Evolutionary conservation across 2,329 filamentous ascomycete species (phyloP).

Genomic region (Volutella citrinella): DNA sequence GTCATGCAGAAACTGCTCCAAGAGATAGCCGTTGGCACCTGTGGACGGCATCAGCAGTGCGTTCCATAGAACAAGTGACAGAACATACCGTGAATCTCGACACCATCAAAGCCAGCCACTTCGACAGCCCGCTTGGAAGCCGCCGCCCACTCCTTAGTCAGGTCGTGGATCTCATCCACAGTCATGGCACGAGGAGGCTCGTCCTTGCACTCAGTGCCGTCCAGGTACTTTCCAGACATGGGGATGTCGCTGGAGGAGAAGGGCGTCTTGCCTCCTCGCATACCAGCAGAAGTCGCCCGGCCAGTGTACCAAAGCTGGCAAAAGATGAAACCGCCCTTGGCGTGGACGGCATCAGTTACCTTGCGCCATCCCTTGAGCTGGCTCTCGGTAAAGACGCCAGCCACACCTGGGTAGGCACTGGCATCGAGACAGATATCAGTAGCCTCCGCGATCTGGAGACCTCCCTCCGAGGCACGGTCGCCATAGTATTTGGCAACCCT

Average conservation of each 20-base stretch:
- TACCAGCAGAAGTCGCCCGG: conserved; percentile 41
- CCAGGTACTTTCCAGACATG: conserved; percentile 48
- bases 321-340: conserved; percentile 44
- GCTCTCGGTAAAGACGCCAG: conserved; percentile 27
- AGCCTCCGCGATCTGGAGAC: conserved; percentile 29
- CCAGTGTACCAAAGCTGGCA: conserved; percentile 62
- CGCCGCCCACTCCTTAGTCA: conserved; percentile 58
- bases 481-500: conserved; percentile 27
- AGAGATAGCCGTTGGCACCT: conserved; percentile 20
- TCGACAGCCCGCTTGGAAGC: conserved; percentile 55
- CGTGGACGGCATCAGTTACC: conserved; percentile 26
- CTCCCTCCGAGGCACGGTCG: conserved; percentile 31
- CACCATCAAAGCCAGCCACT: conserved; percentile 62
- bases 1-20: conserved; percentile 17
- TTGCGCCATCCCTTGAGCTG: conserved; percentile 28
- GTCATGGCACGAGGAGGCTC: conserved; percentile 60
- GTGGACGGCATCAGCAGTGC: neutral
- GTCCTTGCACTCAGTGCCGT: conserved; percentile 20
- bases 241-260: conserved; percentile 25
- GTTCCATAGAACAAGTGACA: neutral
- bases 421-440: conserved; percentile 28
- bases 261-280: conserved; percentile 19
- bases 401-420: conserved; percentile 26
- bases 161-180: conserved; percentile 58
- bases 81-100: conserved; percentile 53